Evolutionary conservation across 305 asterid genomes (phyloP), one percentile per base, ranked within the genome.

Genomic region (Plantago lanceolata): DNA sequence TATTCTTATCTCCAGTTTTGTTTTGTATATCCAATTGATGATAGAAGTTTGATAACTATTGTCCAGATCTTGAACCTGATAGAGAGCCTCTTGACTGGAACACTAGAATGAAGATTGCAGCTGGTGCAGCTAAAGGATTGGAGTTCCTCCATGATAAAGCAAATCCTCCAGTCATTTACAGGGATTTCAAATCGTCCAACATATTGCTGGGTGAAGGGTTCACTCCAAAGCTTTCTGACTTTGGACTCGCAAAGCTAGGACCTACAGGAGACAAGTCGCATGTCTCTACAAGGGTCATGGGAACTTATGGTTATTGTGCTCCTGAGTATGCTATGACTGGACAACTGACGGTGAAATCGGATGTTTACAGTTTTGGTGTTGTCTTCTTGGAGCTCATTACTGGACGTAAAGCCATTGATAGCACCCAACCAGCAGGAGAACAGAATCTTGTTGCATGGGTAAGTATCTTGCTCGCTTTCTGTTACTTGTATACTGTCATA

Each of bases 291-390:
- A 75, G 99, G 80, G 99, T 93, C 76, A 93, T 93, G 99, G 97
- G 99, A 62, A 93, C 99, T 18, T 93, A 93, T 11, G 99, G 99
- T 48, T 93, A 93, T 68, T 93, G 99, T 73, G 99, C 97, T 51
- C 99, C 99, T 0, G 99, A 93, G 72, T 93, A 93, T 66, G 99
- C 99, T 47, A 93, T 90, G 99, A 93, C 99, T 0, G 99, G 99
- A 13, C 99, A 93, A 60, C 73, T 93, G 74, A 93, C 99, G 0
- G 99, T 93, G 20, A 93, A 93, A 76, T 93, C 99, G 18, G 97
- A 93, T 29, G 99, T 93, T 61, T 93, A 93, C 71, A 93, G 99
- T 75, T 93, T 93, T 29, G 99, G 99, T 16, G 99, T 93, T 0
- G 96, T 93, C 51, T 85, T 93, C 72, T 79, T 93, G 65, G 99